Percentiles rank a stretch among this genome's conserved stretches.
Conservation (phyloP, 768 basidiomycete species). For the Panus rudis region DNA sequence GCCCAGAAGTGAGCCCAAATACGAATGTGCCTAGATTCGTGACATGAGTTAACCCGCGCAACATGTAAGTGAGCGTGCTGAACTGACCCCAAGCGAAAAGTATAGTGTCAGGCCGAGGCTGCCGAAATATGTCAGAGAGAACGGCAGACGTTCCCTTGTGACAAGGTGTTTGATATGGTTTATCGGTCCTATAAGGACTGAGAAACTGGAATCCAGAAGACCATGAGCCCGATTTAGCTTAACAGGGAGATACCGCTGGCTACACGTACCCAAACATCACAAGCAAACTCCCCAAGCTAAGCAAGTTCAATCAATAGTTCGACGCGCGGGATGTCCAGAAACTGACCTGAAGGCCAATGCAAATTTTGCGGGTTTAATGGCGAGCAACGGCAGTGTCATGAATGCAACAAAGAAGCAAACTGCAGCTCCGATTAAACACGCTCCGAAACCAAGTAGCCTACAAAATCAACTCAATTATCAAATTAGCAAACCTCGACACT, state of each 20-base stretch:
- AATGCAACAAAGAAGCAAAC: conserved; percentile 94
- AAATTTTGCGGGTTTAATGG: conserved; percentile 81
- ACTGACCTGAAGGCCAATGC: conserved; percentile 76
- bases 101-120: conserved; percentile 85
- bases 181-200: conserved; percentile 82
- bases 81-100: conserved; percentile 80
- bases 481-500: background rate
- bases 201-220: conserved; percentile 44
- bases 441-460: conserved; percentile 86
- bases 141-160: conserved; percentile 78
- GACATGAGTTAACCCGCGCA: background rate
- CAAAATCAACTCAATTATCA: background rate
- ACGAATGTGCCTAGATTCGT: conserved; percentile 60
- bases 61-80: background rate
- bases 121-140: conserved; percentile 74
- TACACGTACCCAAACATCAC: conserved; percentile 88
- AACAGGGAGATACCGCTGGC: background rate
- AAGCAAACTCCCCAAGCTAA: conserved; percentile 77
- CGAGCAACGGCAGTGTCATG: conserved; percentile 66
- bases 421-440: conserved; percentile 81
- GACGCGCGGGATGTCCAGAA: conserved; percentile 3
- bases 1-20: conserved; percentile 77
- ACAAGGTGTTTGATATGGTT: conserved; percentile 87
- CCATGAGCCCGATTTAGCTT: background rate
- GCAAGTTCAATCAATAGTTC: conserved; percentile 2